Conservation (phyloP, 164 flowering plant genomes). For the Kalanchoe fedtschenkoi region DNA sequence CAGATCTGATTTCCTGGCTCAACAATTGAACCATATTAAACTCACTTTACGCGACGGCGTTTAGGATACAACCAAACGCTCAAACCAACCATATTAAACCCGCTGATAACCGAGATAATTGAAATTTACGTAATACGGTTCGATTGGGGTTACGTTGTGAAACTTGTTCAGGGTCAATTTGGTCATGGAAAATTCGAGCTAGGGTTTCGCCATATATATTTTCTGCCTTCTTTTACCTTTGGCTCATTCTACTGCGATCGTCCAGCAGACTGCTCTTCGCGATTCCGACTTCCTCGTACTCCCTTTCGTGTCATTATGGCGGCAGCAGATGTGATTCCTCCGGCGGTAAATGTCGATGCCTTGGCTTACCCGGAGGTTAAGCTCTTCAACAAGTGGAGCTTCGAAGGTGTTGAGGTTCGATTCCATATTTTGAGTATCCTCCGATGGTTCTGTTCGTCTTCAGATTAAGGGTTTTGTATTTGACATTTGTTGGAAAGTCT, state of each 20-base stretch:
- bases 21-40: no score
- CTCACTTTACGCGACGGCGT: no score
- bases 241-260: neutral
- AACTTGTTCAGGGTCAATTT: neutral
- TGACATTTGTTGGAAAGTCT: neutral
- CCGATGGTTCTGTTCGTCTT: no score
- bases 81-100: no score
- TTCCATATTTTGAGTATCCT: no score
- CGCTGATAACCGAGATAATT: neutral
- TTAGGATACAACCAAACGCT: neutral
- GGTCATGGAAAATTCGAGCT: neutral
- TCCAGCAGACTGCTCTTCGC: neutral
- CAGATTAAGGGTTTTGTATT: no score
- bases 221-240: neutral
- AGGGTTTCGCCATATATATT: neutral
- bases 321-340: neutral
- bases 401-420: neutral
- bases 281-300: neutral
- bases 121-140: neutral
- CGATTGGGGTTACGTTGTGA: neutral
- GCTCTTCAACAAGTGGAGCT: conserved; percentile 2
- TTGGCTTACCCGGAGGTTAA: neutral
- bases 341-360: neutral
- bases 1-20: no score
- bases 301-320: neutral